phyloP scores from a whole-genome alignment of 352 stramenopile genomes.

The Phytophthora pinifolia region DNA sequence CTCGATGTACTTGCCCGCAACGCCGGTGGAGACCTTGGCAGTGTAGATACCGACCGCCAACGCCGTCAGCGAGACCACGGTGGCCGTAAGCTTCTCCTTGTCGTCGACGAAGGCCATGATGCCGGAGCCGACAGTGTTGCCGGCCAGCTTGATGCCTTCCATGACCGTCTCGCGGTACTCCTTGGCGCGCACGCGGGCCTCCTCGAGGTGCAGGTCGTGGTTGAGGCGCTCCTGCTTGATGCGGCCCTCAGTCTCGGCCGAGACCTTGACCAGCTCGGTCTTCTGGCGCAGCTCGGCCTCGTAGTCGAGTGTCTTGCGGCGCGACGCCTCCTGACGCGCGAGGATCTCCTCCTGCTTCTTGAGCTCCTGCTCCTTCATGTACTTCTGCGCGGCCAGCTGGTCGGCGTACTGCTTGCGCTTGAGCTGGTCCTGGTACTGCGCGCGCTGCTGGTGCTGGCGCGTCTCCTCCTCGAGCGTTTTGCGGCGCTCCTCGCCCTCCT shows the following conservation, averaged over 20 bases:
- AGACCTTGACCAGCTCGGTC: constrained; percentile 95
- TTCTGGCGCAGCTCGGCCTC: constrained; percentile 94
- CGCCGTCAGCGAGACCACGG: constrained; percentile 92
- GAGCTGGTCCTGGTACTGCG: constrained; percentile 98
- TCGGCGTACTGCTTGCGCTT: constrained; percentile 98
- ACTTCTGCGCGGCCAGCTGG: constrained; percentile 95
- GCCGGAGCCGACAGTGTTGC: constrained; percentile 92
- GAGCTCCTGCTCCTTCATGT: constrained; percentile 95
- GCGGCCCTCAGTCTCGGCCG: constrained; percentile 94
- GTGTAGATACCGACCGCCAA: constrained; percentile 97
- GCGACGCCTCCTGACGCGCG: constrained; percentile 93
- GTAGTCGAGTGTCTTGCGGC: constrained; percentile 97
- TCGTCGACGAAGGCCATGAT: constrained; percentile 94
- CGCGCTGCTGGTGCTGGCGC: constrained; percentile 95
- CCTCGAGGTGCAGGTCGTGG: constrained; percentile 97
- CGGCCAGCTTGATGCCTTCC: constrained; percentile 95
- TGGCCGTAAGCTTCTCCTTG: constrained; percentile 95
- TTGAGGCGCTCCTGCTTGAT: constrained; percentile 98
- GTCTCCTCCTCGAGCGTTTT: constrained; percentile 98
- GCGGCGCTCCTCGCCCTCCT: constrained; percentile 95
- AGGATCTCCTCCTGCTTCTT: constrained; percentile 99
- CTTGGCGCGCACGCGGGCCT: constrained; percentile 92
- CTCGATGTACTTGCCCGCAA: constrained; percentile 96
- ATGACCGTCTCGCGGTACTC: constrained; percentile 94
- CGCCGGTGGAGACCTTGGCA: constrained; percentile 91